Percentiles rank a stretch among this genome's conserved stretches.
Evolutionary conservation across 2,329 filamentous ascomycete species (phyloP).

Genomic region (Plenodomus biglobosus): DNA sequence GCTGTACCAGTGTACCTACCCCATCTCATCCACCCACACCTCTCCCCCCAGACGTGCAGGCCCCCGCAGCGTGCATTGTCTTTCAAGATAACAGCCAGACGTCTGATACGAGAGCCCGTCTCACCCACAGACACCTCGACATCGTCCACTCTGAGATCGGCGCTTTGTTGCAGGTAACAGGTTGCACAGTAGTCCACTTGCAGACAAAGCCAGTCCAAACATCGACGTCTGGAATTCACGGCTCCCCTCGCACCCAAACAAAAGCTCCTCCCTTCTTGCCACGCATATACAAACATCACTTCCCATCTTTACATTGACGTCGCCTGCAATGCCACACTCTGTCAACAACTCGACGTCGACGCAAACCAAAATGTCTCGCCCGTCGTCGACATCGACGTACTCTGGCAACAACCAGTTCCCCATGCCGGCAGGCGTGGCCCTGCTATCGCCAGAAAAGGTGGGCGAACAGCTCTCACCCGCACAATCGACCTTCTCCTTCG

Average conservation of each 20-base stretch:
- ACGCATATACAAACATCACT: slow-evolving; percentile 13
- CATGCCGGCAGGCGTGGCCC: slow-evolving; percentile 36
- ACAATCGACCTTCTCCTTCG: slow-evolving; percentile 44
- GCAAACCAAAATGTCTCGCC: slow-evolving; percentile 40
- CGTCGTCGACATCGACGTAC: slow-evolving; percentile 39
- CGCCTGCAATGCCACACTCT: slow-evolving; percentile 40
- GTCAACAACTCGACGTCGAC: slow-evolving; percentile 36
- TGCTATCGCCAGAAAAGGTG: slow-evolving; percentile 31
- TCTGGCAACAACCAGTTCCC: slow-evolving; percentile 36
- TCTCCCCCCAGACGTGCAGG: neutral
- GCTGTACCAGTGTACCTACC: no score
- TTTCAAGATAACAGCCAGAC: slow-evolving; percentile 9
- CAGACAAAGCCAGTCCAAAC: slow-evolving; percentile 21
- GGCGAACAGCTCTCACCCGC: slow-evolving; percentile 38
- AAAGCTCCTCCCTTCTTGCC: slow-evolving; percentile 11
- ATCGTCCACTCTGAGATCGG: slow-evolving; percentile 12
- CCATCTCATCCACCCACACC: neutral
- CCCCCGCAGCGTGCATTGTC: neutral
- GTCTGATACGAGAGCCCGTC: slow-evolving; percentile 10
- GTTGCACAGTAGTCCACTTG: slow-evolving; percentile 17
- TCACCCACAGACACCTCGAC: slow-evolving; percentile 15
- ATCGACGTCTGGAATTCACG: slow-evolving; percentile 11
- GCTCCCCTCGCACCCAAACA: slow-evolving; percentile 28
- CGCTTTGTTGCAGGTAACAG: slow-evolving; percentile 14
- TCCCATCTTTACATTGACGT: slow-evolving; percentile 4